Base-by-base conservation (phyloP, 2,329 filamentous ascomycete species). In the Cordyceps farinosa region DNA sequence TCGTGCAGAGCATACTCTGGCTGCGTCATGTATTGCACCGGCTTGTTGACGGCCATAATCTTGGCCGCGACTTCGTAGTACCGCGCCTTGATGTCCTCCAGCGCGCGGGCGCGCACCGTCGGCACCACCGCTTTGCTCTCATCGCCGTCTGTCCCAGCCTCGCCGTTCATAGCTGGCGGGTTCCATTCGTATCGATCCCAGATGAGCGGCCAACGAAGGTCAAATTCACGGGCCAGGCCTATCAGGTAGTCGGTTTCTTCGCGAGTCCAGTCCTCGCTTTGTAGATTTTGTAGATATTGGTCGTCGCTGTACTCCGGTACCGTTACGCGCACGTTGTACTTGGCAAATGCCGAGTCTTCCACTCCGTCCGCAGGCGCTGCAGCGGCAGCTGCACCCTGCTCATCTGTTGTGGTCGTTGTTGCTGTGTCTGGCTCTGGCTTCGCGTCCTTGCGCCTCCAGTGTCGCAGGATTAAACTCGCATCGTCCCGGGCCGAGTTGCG, bases 201-300 rank as follows among this genome's bases (percentile, higher is more conserved):
- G 65, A 99, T 91, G 17, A 98, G 75, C 3, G 94, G 84, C 92
- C 95, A 99, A 68, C 95, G 88, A 65, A 97, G 82, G 71, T 96
- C 92, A 72, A 88, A 97, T 53, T 93, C 89, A 63, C 83, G 83
- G 15, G 87, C 90, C 42, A 94, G 74, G 3, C 85, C 80, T 73
- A 98, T 84, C 66, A 99, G 77, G 72, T 97, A 97, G 73, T 97
- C 92, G 9, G 95, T 99, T 77, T 99, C 95, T 70, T 95, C 89
- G 71, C 90, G 91, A 15, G 90, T 89, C 95, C 95, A 99, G 69
- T 94, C 88, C 15, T 86, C 80, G 71, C 82, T 89, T 69, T 87
- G 84, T 57, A 99, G 77, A 66, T 90, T 86, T 63, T 86, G 82
- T 65, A 88, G 84, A 76, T 99, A 99, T 73, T 96, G 89, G 66